Conservation (phyloP, 768 basidiomycete genomes). For the Boletellus sp. region DNA sequence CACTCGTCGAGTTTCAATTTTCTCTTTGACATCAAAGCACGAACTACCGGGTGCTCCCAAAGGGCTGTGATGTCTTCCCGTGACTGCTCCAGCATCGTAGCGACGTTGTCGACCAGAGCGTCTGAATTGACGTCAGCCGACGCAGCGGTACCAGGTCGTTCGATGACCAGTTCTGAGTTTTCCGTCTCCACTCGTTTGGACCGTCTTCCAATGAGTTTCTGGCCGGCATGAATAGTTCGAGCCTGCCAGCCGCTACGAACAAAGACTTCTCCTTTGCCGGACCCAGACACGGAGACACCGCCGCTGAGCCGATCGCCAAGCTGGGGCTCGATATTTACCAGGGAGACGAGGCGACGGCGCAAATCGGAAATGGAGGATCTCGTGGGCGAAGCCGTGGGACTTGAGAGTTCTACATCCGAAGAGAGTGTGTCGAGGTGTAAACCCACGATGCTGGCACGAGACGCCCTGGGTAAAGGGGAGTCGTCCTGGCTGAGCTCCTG, state of each 20-base stretch:
- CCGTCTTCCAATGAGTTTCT: conserved; percentile 28
- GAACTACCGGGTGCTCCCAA: conserved; percentile 72
- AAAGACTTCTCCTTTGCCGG: conserved; percentile 71
- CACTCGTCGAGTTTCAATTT: conserved; percentile 80
- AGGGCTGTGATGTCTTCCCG: conserved; percentile 66
- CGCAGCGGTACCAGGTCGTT: conserved; percentile 27
- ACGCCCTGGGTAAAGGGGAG: conserved; percentile 11
- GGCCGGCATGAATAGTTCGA: conserved; percentile 54
- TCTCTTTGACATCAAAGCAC: conserved; percentile 60
- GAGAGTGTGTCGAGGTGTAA: conserved; percentile 7
- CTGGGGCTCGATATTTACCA: conserved; percentile 57
- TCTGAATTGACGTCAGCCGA: conserved; percentile 42
- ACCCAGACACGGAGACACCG: conserved; percentile 66
- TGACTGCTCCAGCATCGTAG: conserved; percentile 51
- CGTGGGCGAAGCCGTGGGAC: conserved; percentile 14
- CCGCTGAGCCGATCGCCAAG: conserved; percentile 74
- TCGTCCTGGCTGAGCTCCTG: conserved; percentile 30
- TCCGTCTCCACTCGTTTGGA: conserved; percentile 24
- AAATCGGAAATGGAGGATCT: conserved; percentile 46
- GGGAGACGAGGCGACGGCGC: conserved; percentile 54
- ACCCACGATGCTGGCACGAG: conserved; percentile 9
- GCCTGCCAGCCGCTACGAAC: conserved; percentile 83
- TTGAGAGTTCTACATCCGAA: conserved; percentile 8
- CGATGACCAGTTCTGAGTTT: conserved; percentile 26
- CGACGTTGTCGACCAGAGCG: conserved; percentile 57